Evolutionary conservation across 306 rosid genomes (phyloP).

Genomic region (Acacia crassicarpa): DNA sequence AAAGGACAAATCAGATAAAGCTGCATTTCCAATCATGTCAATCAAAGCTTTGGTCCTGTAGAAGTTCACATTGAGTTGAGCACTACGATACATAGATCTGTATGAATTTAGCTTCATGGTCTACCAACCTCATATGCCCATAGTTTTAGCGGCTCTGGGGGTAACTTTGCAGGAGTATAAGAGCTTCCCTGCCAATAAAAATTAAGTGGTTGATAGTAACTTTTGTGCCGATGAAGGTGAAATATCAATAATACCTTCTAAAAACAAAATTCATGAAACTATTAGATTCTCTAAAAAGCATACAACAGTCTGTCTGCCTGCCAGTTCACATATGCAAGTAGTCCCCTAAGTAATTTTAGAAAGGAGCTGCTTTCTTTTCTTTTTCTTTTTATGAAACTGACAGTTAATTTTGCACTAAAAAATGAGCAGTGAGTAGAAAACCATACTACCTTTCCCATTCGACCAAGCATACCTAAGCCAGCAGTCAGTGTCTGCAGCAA

Average conservation of each 20-base stretch:
- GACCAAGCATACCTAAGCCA: slow-evolving; percentile 76
- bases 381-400: background rate
- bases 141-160: slow-evolving; percentile 79
- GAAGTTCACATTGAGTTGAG: slow-evolving; percentile 12
- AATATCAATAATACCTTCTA: background rate
- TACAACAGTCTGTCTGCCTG: background rate
- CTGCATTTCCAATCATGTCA: slow-evolving; percentile 15
- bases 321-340: slow-evolving; percentile 8
- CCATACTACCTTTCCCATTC: slow-evolving; percentile 59
- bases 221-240: slow-evolving; percentile 3
- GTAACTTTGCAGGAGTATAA: slow-evolving; percentile 77
- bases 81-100: slow-evolving; percentile 2
- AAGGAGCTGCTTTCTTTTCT: background rate
- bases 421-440: background rate
- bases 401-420: background rate
- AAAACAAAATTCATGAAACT: slow-evolving; percentile 1
- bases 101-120: background rate
- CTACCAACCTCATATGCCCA: slow-evolving; percentile 95
- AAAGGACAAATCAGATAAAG: background rate
- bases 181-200: slow-evolving; percentile 61
- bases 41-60: slow-evolving; percentile 10
- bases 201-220: background rate
- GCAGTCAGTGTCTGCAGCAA: slow-evolving; percentile 82
- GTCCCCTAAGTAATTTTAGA: background rate
- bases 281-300: background rate